Conservation (phyloP, 2,329 filamentous ascomycete species). For the Calycina herbarum region DNA sequence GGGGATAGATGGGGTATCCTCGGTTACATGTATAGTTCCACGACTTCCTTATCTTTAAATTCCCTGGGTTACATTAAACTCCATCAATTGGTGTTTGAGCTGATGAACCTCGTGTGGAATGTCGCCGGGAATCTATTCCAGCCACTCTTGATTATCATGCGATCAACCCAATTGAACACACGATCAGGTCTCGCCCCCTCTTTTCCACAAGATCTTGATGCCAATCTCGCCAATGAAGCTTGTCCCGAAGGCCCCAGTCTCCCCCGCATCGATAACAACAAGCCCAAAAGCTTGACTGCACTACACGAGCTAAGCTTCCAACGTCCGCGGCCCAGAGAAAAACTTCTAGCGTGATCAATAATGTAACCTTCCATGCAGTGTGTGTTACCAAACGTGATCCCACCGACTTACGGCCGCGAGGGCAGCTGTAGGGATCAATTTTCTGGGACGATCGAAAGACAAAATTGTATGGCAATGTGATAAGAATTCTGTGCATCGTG, state of each 20-base stretch:
- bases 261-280: not conserved
- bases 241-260: not conserved
- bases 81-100: not conserved
- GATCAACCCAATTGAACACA: not conserved
- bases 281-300: constrained; percentile 2
- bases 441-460: not conserved
- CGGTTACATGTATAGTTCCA: not conserved
- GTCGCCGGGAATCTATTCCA: not conserved
- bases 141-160: not conserved
- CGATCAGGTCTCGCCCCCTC: too few relatives aligned
- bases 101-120: not conserved
- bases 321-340: not conserved
- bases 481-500: not conserved
- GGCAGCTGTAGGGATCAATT: not conserved
- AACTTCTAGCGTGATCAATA: not conserved
- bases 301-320: not conserved
- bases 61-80: not conserved
- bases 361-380: not conserved
- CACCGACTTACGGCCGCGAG: not conserved
- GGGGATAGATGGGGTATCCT: not conserved
- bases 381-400: not conserved
- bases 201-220: not conserved
- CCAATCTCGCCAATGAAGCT: constrained; percentile 3
- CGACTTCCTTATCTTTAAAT: not conserved
- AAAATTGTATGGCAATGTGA: not conserved